A percentile compares a stretch with the other conserved stretches of the same genome.
phyloP scores from a whole-genome alignment of 2,329 filamentous ascomycete genomes.

The Ceratocystis papillata region DNA sequence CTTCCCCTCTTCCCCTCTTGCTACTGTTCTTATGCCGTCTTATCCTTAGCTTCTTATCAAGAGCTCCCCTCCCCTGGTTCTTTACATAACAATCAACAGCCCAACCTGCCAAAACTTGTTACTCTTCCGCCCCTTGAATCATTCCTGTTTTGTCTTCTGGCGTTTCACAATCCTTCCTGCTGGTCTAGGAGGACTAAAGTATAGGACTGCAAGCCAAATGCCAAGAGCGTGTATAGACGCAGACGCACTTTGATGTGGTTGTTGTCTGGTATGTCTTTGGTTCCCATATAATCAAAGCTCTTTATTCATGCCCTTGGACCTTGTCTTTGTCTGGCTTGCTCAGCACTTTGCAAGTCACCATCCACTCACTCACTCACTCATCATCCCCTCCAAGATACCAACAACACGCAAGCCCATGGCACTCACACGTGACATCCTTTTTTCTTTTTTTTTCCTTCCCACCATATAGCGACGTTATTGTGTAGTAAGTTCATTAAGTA shows the following conservation, averaged over 20 bases:
- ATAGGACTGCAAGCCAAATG: background rate
- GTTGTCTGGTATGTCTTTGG: too few relatives aligned
- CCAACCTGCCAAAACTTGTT: background rate
- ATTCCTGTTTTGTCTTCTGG: background rate
- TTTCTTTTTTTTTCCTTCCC: background rate
- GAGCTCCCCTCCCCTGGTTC: background rate
- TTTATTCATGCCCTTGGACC: background rate
- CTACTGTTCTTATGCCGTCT: background rate
- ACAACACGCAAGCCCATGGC: background rate
- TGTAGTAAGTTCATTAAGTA: conserved; percentile 7
- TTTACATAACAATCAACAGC: background rate
- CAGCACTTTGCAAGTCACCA: background rate
- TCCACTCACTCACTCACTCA: background rate
- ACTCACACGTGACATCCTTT: background rate
- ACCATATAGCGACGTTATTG: background rate
- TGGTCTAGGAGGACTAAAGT: background rate
- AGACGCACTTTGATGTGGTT: background rate
- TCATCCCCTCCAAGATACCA: background rate
- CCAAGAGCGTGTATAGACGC: background rate
- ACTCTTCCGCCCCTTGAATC: conserved; percentile 7
- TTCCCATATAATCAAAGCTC: background rate
- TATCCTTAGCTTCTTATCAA: too few relatives aligned
- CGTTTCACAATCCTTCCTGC: conserved; percentile 15
- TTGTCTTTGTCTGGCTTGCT: background rate
- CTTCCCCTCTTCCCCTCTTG: background rate